Evolutionary conservation across 768 basidiomycete species (phyloP).

Genomic region (Termitomyces sp.): DNA sequence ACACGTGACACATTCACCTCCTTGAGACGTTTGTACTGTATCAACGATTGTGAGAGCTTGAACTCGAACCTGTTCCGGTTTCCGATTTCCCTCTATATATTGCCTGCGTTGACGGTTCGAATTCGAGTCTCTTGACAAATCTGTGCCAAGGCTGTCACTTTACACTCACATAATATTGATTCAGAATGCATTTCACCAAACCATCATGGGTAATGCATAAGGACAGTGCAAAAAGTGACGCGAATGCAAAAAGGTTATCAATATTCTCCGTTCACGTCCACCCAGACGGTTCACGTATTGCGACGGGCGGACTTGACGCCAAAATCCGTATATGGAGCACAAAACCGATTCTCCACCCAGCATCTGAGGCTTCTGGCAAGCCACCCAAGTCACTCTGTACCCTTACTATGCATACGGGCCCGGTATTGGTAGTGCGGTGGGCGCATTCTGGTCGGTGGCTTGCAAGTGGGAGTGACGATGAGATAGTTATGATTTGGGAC

Average conservation of each 20-base stretch:
- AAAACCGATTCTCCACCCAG: conserved; percentile 80
- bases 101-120: not conserved
- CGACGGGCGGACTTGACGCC: conserved; percentile 95
- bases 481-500: conserved; percentile 96
- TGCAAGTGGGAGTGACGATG: conserved; percentile 95
- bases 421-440: conserved; percentile 90
- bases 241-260: conserved; percentile 59
- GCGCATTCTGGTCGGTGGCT: conserved; percentile 91
- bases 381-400: conserved; percentile 89
- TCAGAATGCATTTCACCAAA: conserved; percentile 77
- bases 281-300: conserved; percentile 92
- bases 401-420: conserved; percentile 89
- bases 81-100: not conserved
- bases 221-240: conserved; percentile 63
- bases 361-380: conserved; percentile 59
- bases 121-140: not conserved
- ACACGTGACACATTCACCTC: not conserved
- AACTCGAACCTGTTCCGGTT: too few species aligned
- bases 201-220: conserved; percentile 85
- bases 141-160: not conserved
- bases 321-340: conserved; percentile 98
- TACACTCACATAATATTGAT: not conserved
- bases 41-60: not conserved
- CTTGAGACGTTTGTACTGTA: too few species aligned
- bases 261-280: conserved; percentile 95